These are phyloP conservation scores for Mariannaea sp. DNA, from an alignment of 2,329 filamentous ascomycete genomes.

Conservation along the genomic window DNA sequence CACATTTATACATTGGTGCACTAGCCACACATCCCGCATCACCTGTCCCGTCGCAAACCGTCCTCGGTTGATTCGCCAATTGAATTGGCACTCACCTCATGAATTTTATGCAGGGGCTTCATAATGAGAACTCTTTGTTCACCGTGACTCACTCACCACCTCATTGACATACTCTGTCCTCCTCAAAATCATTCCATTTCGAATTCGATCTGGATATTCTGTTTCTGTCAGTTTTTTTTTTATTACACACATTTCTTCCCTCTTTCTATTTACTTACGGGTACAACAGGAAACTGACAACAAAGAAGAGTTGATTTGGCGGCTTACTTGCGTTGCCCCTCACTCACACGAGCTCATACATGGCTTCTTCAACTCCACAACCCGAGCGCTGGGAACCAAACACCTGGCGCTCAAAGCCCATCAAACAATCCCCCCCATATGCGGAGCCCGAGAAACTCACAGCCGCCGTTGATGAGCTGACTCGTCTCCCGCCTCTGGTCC, in stretches of 20 bases:
- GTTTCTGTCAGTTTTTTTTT: not conserved
- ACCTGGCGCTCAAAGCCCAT: constrained; percentile 81
- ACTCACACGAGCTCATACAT: constrained; percentile 12
- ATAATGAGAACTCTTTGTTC: constrained; percentile 12
- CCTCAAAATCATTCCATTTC: not conserved
- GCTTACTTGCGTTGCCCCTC: too few relatives aligned
- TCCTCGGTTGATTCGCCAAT: constrained; percentile 22
- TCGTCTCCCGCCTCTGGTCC: constrained; percentile 76
- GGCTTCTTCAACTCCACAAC: constrained; percentile 15
- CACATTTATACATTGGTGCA: not conserved
- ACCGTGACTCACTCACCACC: constrained; percentile 16
- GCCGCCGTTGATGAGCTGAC: constrained; percentile 67
- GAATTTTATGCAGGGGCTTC: constrained; percentile 1
- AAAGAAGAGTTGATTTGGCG: not conserved
- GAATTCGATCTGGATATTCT: not conserved
- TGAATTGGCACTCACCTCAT: not conserved
- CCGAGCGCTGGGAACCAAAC: constrained; percentile 58
- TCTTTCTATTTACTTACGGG: too few relatives aligned
- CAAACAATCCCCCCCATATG: constrained; percentile 75
- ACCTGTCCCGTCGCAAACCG: constrained; percentile 7
- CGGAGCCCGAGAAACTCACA: constrained; percentile 62
- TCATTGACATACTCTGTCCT: not conserved
- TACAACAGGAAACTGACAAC: not conserved
- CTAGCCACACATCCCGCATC: constrained; percentile 9
- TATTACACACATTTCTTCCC: not conserved